A percentile compares a stretch with the other conserved stretches of the same genome.
phyloP scores from a whole-genome alignment of 1,139 yeast species.

The Candida sp. region DNA sequence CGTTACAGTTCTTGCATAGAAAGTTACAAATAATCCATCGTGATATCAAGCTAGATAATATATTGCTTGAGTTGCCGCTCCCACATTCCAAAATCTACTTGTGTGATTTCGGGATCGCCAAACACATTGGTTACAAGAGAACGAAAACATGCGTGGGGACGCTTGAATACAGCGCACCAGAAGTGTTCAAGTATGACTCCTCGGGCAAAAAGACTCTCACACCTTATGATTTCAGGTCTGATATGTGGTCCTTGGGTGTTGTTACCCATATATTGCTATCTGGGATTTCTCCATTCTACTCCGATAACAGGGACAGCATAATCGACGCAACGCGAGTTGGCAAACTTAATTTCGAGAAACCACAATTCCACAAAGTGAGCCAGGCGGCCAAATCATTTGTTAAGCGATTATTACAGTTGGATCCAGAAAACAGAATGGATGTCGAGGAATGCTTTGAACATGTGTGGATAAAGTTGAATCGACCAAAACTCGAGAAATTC shows the following conservation, averaged over 20 bases:
- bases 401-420: constrained; percentile 35
- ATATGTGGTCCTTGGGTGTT: constrained; percentile 71
- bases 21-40: constrained; percentile 21
- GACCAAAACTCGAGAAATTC: constrained; percentile 16
- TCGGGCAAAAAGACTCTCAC: constrained; percentile 1
- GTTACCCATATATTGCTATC: constrained; percentile 57
- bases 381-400: constrained; percentile 49
- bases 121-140: constrained; percentile 30
- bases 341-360: constrained; percentile 35
- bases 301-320: constrained; percentile 38
- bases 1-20: constrained; percentile 56
- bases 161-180: constrained; percentile 73
- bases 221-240: constrained; percentile 62
- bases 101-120: constrained; percentile 75
- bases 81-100: constrained; percentile 55
- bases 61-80: constrained; percentile 53
- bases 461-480: constrained; percentile 43
- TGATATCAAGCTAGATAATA: constrained; percentile 53
- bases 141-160: constrained; percentile 68
- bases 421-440: constrained; percentile 36
- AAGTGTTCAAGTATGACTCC: constrained; percentile 25
- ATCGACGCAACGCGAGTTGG: constrained; percentile 45
- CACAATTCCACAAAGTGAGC: constrained; percentile 46
- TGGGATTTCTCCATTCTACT: constrained; percentile 67
- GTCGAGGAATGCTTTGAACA: constrained; percentile 36